These are phyloP conservation scores for Salmacisia buchloeana DNA, from an alignment of 1,284 basidiomycete species.

Conservation along the genomic window DNA sequence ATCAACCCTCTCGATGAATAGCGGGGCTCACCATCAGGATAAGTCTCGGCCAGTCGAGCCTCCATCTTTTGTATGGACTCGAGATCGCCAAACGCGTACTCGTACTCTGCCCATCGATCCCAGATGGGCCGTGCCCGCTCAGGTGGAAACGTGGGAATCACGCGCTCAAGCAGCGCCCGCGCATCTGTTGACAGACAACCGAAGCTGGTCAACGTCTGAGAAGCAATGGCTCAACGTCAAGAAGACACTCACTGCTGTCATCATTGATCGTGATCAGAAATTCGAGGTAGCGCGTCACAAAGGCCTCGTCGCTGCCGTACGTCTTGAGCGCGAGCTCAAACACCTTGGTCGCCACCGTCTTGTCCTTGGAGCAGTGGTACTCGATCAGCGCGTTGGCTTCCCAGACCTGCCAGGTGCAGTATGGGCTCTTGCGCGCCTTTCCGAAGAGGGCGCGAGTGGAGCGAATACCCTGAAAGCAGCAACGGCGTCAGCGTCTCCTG, in stretches of 20 bases:
- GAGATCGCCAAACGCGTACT: slow-evolving; percentile 91
- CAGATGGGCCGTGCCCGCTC: slow-evolving; percentile 79
- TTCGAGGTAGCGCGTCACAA: slow-evolving; percentile 78
- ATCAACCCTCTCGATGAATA: background rate
- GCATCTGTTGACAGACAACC: slow-evolving; percentile 62
- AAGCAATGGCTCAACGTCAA: too few relatives aligned
- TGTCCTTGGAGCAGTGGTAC: slow-evolving; percentile 85
- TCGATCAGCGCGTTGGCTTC: slow-evolving; percentile 87
- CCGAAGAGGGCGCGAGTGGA: slow-evolving; percentile 73
- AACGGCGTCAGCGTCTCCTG: background rate
- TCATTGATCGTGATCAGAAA: slow-evolving; percentile 94
- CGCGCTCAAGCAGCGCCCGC: slow-evolving; percentile 86
- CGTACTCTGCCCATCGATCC: slow-evolving; percentile 92
- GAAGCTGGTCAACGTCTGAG: too few relatives aligned
- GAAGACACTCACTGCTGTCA: slow-evolving; percentile 76
- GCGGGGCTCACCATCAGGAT: slow-evolving; percentile 63
- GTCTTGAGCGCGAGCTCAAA: slow-evolving; percentile 88
- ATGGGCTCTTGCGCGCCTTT: slow-evolving; percentile 76
- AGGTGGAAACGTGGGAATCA: slow-evolving; percentile 70
- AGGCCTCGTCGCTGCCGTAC: slow-evolving; percentile 56
- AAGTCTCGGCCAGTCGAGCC: slow-evolving; percentile 76
- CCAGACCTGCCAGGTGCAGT: slow-evolving; percentile 85
- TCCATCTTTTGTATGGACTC: slow-evolving; percentile 82
- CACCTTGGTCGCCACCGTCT: slow-evolving; percentile 77
- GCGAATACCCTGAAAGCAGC: slow-evolving; percentile 60